Conservation (phyloP, 768 basidiomycete species). For the Xanthoconium purpureum region DNA sequence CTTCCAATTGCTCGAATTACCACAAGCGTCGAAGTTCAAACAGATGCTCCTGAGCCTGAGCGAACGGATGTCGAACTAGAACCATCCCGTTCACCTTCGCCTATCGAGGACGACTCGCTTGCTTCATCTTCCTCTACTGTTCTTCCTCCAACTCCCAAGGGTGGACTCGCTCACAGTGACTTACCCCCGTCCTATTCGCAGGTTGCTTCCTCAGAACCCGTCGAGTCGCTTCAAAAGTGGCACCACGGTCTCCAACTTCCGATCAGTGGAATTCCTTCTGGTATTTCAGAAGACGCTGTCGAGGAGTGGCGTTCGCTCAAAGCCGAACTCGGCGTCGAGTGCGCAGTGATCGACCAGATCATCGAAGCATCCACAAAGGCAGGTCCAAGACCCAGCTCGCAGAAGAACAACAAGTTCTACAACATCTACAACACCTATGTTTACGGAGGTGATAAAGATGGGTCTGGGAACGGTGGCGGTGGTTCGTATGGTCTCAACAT, state of each 20-base stretch:
- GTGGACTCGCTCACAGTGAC: conserved; percentile 41
- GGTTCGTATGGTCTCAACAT: conserved; percentile 32
- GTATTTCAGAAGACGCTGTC: conserved; percentile 61
- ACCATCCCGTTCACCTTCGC: conserved; percentile 45
- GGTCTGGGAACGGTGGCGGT: conserved; percentile 19
- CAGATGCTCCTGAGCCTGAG: conserved; percentile 43
- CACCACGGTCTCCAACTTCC: conserved; percentile 57
- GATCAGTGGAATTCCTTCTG: conserved; percentile 42
- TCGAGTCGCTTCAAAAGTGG: conserved; percentile 65
- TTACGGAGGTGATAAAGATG: conserved; percentile 43
- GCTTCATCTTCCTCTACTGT: conserved; percentile 75
- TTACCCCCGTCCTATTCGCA: conserved; percentile 75
- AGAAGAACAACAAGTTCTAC: conserved; percentile 62
- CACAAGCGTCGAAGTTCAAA: conserved; percentile 63
- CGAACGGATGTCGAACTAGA: conserved; percentile 24
- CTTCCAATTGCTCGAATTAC: conserved; percentile 29
- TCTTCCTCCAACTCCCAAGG: conserved; percentile 66
- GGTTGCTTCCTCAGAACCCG: conserved; percentile 48
- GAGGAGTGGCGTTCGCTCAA: conserved; percentile 82
- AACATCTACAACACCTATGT: conserved; percentile 83
- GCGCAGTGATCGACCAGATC: conserved; percentile 73
- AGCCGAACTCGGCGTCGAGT: conserved; percentile 75
- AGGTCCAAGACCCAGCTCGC: conserved; percentile 32
- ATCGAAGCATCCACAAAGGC: conserved; percentile 39
- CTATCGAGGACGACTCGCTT: conserved; percentile 49